Base-by-base conservation (phyloP, 768 basidiomycete genomes). In the Phylloporus scabripes region DNA sequence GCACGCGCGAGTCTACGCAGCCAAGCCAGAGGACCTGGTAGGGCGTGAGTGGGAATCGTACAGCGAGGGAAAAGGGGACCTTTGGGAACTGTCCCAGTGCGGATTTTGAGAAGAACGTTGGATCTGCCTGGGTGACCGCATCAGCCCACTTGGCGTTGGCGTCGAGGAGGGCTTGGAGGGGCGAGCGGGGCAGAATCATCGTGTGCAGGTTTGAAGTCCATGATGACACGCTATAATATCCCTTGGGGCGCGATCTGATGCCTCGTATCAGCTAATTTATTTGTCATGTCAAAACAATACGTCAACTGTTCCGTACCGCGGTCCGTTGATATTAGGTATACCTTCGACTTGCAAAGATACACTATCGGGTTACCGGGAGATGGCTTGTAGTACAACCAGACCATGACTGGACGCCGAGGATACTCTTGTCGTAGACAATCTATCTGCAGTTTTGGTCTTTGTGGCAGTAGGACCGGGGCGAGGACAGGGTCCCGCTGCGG, bases 1-100 rank as follows among this genome's bases (percentile, higher is more conserved):
- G 90, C 1, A 92, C 90, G 54, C 92, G 76, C 14, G 91, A 93
- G 69, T 95, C 92, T 21, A 89, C 76, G 62, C 87, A 90, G 45
- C 87, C 85, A 62, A 90, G 81, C 86, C 86, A 90, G 58, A 88
- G 79, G 9, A 85, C 72, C 87, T 88, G 26, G 1, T 1, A 11
- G 5, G 6, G 11, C 5, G 37, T 31, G 15, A 28, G 24, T 15
- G 18, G 46, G 3, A 1, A 18, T 10, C 11, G 41, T 21, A 63
- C 72, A 24, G 5, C 5, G 15, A 8, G 37, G 26, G 28, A 1
- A 5, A 17, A 10, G 24, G 8, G 21, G 50, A 80, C 86, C 72
- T 87, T 81, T 7, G 85, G 83, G 2, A 65, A 50, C 61, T 93
- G 92, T 11, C 82, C 85, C 60, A 80, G 70, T 0, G 83, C 78